A percentile compares a stretch with the other conserved stretches of the same genome.
These are phyloP conservation scores for Gigaspora rosea DNA, from an alignment of 192 early-diverging fungal genomes.

Conservation along the genomic window DNA sequence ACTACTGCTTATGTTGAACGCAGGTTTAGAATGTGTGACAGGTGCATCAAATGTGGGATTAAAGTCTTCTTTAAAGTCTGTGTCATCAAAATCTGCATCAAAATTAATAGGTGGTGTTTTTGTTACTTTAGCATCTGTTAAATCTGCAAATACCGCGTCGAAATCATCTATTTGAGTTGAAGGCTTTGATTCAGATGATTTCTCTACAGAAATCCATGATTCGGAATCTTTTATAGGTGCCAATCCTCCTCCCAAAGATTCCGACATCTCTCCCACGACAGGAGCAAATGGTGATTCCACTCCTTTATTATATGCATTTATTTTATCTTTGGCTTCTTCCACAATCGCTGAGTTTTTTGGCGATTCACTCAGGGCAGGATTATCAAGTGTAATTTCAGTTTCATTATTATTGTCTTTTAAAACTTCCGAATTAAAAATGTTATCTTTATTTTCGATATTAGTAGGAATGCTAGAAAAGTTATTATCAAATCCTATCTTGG, in stretches of 20 bases:
- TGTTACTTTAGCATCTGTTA: conserved; percentile 19
- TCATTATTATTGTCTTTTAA: not conserved
- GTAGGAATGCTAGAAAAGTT: conserved; percentile 18
- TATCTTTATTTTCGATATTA: conserved; percentile 1
- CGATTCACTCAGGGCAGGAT: not conserved
- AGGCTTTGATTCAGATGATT: not conserved
- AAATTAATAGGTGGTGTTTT: conserved; percentile 26
- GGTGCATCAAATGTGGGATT: conserved; percentile 25
- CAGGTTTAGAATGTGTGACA: not conserved
- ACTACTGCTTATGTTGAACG: not conserved
- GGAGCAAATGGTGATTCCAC: not conserved
- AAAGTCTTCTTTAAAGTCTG: conserved; percentile 23
- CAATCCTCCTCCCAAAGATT: not conserved
- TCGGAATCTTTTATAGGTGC: not conserved
- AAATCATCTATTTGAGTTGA: conserved; percentile 5
- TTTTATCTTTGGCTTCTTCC: too few species aligned
- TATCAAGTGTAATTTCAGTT: not conserved
- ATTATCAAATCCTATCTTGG: conserved; percentile 24
- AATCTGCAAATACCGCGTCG: conserved; percentile 24
- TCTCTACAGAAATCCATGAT: conserved; percentile 5
- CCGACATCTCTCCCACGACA: not conserved
- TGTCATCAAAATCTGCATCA: conserved; percentile 18
- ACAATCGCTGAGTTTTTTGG: too few species aligned
- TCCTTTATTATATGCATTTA: not conserved
- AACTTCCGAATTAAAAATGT: not conserved